A percentile compares a stretch with the other conserved stretches of the same genome.
phyloP scores from a whole-genome alignment of 352 stramenopile species.

The Aphanomyces invadans region DNA sequence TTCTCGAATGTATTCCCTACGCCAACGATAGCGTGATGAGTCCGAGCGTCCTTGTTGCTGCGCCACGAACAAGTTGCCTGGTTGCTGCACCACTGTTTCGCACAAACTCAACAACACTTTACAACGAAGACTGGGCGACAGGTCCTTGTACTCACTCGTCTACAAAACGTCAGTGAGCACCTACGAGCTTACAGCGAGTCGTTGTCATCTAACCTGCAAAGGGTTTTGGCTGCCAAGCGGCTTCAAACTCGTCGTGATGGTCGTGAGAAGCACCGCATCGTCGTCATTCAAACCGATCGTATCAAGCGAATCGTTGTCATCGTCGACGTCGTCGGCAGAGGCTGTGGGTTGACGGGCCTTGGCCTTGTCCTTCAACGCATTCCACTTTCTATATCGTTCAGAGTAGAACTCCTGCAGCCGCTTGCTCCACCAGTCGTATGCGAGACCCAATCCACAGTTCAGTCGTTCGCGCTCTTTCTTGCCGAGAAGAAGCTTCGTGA shows the following conservation, averaged over 20 bases:
- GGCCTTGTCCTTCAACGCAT: slow-evolving; percentile 61
- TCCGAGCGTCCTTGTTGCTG: background rate
- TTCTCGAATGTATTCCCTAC: slow-evolving; percentile 70
- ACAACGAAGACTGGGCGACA: slow-evolving; percentile 39
- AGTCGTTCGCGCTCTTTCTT: slow-evolving; percentile 75
- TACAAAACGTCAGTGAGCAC: background rate
- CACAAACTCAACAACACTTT: slow-evolving; percentile 78
- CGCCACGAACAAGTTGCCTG: slow-evolving; percentile 51
- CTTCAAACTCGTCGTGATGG: background rate
- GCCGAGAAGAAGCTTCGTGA: slow-evolving; percentile 77
- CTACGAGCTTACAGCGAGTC: too few relatives aligned
- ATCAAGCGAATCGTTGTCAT: slow-evolving; percentile 16
- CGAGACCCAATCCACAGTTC: slow-evolving; percentile 64
- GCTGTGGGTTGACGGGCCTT: slow-evolving; percentile 49
- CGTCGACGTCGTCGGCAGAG: slow-evolving; percentile 60
- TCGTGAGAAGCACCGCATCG: background rate
- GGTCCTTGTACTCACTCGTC: background rate
- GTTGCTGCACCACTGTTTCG: slow-evolving; percentile 72
- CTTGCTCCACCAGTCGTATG: slow-evolving; percentile 87
- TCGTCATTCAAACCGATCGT: slow-evolving; percentile 3
- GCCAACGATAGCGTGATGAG: background rate
- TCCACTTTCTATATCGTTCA: slow-evolving; percentile 75
- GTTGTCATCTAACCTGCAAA: slow-evolving; percentile 6
- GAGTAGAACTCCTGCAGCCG: slow-evolving; percentile 78
- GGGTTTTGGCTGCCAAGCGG: slow-evolving; percentile 6